These are phyloP conservation scores for Haplosporangium sp. DNA, from an alignment of 371 early-diverging fungal genomes.

Conservation along the genomic window DNA sequence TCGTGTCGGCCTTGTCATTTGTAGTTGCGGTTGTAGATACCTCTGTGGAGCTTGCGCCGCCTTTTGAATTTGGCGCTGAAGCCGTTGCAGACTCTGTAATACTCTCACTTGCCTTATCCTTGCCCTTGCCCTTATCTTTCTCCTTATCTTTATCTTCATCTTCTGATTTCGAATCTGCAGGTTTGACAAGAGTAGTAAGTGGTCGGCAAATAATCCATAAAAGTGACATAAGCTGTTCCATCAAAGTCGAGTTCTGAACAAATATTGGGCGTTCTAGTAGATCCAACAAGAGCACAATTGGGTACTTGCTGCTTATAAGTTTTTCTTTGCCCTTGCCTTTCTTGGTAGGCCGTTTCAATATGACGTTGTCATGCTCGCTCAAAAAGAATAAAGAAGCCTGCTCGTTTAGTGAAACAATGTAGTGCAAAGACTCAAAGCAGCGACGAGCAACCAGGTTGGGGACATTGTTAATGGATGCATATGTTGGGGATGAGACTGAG, in stretches of 20 bases:
- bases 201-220: slow-evolving; percentile 81
- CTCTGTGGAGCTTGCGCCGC: neutral
- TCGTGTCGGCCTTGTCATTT: slow-evolving; percentile 24
- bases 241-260: slow-evolving; percentile 76
- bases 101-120: slow-evolving; percentile 8
- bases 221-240: slow-evolving; percentile 92
- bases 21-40: neutral
- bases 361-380: slow-evolving; percentile 75
- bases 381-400: slow-evolving; percentile 79
- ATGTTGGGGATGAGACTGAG: slow-evolving; percentile 24
- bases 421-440: slow-evolving; percentile 85
- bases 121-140: neutral
- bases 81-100: neutral
- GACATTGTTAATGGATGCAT: slow-evolving; percentile 62
- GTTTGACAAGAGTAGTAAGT: slow-evolving; percentile 69
- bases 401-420: slow-evolving; percentile 76
- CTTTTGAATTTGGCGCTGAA: neutral
- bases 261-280: slow-evolving; percentile 89
- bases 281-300: slow-evolving; percentile 86
- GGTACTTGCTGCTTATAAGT: slow-evolving; percentile 74
- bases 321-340: slow-evolving; percentile 79
- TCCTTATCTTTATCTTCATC: slow-evolving; percentile 38
- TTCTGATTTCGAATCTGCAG: slow-evolving; percentile 53
- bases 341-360: slow-evolving; percentile 61
- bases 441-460: slow-evolving; percentile 90